A percentile compares a stretch with the other conserved stretches of the same genome.
These are phyloP conservation scores for Neonectria neomacrospora DNA, from an alignment of 2,329 filamentous ascomycete species.

Conservation along the genomic window DNA sequence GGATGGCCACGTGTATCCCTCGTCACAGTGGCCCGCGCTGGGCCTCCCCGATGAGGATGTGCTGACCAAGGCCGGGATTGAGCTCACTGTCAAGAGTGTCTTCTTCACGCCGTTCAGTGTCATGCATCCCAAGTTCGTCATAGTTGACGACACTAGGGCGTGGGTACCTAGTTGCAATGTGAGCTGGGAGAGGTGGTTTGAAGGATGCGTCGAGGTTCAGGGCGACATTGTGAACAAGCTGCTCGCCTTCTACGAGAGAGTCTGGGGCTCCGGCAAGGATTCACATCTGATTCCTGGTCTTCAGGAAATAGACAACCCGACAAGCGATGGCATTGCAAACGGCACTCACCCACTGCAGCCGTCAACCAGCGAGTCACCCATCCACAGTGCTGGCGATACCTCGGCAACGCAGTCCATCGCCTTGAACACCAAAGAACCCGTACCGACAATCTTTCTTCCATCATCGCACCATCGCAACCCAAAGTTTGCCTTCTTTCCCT, in stretches of 20 bases:
- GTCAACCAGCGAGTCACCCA: constrained; percentile 20
- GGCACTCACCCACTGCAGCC: constrained; percentile 9
- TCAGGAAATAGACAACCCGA: background rate
- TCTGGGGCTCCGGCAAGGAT: constrained; percentile 66
- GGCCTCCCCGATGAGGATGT: constrained; percentile 68
- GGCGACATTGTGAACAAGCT: constrained; percentile 72
- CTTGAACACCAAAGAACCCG: constrained; percentile 39
- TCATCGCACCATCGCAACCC: constrained; percentile 79
- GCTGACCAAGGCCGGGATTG: constrained; percentile 67
- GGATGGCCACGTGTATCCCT: constrained; percentile 70
- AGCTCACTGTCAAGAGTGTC: constrained; percentile 78
- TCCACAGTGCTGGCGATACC: constrained; percentile 24
- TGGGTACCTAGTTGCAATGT: constrained; percentile 85
- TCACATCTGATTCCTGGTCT: background rate
- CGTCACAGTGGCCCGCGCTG: constrained; percentile 69
- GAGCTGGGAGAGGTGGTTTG: constrained; percentile 89
- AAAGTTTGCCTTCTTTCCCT: constrained; percentile 68
- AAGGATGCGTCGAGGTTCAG: constrained; percentile 75
- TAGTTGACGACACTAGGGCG: constrained; percentile 74
- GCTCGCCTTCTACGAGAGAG: constrained; percentile 71
- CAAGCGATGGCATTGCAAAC: background rate
- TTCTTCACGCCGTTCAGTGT: constrained; percentile 85
- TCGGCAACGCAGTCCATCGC: constrained; percentile 48
- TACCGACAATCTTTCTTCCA: constrained; percentile 74
- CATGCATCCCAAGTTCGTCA: constrained; percentile 88